phyloP scores from a whole-genome alignment of 1,284 basidiomycete genomes.

The Fomitopsis betulina region DNA sequence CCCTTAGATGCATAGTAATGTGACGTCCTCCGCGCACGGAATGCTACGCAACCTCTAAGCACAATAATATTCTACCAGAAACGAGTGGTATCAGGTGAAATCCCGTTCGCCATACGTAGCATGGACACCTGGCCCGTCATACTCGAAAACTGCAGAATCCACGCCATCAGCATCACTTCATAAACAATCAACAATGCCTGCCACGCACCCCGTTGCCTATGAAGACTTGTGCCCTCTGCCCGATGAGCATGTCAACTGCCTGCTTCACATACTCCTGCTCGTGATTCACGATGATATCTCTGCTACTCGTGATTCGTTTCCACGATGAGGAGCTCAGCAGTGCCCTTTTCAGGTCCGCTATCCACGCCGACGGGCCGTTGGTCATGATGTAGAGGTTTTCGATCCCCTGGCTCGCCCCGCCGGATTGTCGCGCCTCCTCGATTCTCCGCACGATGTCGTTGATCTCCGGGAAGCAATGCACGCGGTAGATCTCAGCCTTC shows the following conservation, averaged over 20 bases:
- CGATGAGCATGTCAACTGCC: slow-evolving; percentile 42
- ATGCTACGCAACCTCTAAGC: slow-evolving; percentile 22
- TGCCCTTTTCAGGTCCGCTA: slow-evolving; percentile 24
- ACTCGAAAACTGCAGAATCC: slow-evolving; percentile 47
- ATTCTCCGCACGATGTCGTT: slow-evolving; percentile 37
- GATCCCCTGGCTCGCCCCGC: slow-evolving; percentile 19
- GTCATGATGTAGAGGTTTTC: slow-evolving; percentile 33
- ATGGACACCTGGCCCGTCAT: slow-evolving; percentile 51
- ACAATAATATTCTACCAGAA: slow-evolving; percentile 29
- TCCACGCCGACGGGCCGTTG: slow-evolving; percentile 30
- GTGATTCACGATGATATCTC: slow-evolving; percentile 32
- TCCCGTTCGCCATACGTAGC: slow-evolving; percentile 45
- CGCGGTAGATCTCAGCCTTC: slow-evolving; percentile 26
- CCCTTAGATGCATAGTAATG: background rate
- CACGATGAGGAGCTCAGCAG: slow-evolving; percentile 16
- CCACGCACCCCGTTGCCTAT: slow-evolving; percentile 41
- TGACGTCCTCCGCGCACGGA: too few relatives aligned
- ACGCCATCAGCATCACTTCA: background rate
- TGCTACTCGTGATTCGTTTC: slow-evolving; percentile 27
- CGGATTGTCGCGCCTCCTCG: slow-evolving; percentile 20
- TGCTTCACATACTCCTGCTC: slow-evolving; percentile 36
- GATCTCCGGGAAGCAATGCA: slow-evolving; percentile 39
- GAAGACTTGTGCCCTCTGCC: slow-evolving; percentile 37
- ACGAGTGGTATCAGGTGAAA: slow-evolving; percentile 32
- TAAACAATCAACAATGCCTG: too few relatives aligned